Evolutionary conservation across 768 basidiomycete species (phyloP), one percentile per base, ranked within the genome.

Genomic region (Antrodiella citrinella): DNA sequence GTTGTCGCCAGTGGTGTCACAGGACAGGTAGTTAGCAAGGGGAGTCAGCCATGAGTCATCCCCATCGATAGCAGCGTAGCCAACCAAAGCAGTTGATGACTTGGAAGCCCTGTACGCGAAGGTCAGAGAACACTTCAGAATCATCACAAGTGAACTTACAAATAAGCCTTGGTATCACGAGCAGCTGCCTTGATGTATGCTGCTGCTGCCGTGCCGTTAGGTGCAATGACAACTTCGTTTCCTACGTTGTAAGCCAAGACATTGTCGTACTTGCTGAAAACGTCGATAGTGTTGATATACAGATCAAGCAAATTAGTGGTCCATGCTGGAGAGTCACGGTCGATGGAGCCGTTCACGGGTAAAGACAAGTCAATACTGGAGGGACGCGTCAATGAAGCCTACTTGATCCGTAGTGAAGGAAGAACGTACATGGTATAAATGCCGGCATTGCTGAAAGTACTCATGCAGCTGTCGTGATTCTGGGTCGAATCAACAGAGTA

Each of bases 181-280:
- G 91, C 90, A 20, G 93, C 93, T 35, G 91, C 91, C 65, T 93
- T 94, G 62, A 96, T 78, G 64, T 79, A 96, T 4, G 91, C 77
- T 13, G 83, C 80, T 9, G 84, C 79, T 24, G 69, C 70, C 13
- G 88, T 88, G 47, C 69, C 67, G 39, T 76, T 74, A 18, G 69
- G 43, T 9, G 72, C 62, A 21, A 75, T 74, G 25, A 82, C 86
- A 53, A 78, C 74, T 57, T 95, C 93, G 60, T 96, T 96, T 19
- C 91, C 93, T 52, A 96, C 75, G 61, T 94, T 95, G 69, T 76
- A 94, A 10, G 83, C 92, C 50, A 95, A 70, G 13, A 96, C 78
- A 57, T 96, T 96, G 72, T 89, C 81, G 59, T 95, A 96, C 64
- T 87, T 81, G 62, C 73, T 74, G 72, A 94, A 94, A 0, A 70